Evolutionary conservation across 1,284 basidiomycete genomes (phyloP).

Genomic region (Naganishia sp.): DNA sequence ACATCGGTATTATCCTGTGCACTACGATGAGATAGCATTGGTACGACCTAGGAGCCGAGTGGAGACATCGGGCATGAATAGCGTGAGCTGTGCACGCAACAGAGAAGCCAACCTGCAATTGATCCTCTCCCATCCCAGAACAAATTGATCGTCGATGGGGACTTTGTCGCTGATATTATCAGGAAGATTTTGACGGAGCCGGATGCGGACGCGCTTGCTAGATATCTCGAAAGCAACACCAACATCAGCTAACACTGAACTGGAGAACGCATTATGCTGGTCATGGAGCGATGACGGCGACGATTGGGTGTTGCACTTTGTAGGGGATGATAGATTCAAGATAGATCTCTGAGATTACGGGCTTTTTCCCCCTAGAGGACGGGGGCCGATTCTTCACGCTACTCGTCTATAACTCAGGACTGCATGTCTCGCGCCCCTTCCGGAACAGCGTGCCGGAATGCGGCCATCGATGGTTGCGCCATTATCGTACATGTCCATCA

Average conservation of each 20-base stretch:
- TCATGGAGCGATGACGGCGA: too few relatives aligned
- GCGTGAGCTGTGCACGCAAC: neutral
- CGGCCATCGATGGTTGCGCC: neutral
- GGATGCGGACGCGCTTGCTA: neutral
- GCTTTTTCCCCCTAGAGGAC: too few relatives aligned
- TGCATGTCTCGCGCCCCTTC: neutral
- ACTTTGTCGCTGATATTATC: slow-evolving; percentile 10
- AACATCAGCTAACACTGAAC: neutral
- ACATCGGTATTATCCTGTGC: slow-evolving; percentile 43
- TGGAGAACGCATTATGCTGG: too few relatives aligned
- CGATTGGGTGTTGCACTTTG: neutral
- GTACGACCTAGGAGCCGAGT: slow-evolving; percentile 27
- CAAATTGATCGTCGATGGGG: slow-evolving; percentile 14
- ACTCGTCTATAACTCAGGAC: neutral
- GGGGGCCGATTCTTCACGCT: too few relatives aligned
- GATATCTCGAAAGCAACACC: neutral
- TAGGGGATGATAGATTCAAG: too few relatives aligned
- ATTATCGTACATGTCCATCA: neutral
- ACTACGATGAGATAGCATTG: slow-evolving; percentile 37
- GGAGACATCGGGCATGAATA: slow-evolving; percentile 14
- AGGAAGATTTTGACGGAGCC: slow-evolving; percentile 23
- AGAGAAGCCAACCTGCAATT: neutral
- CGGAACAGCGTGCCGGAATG: too few relatives aligned
- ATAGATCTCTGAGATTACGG: too few relatives aligned
- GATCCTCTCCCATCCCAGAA: neutral